Conservation (phyloP, 192 early-diverging fungal species). For the Glomus cerebriforme region DNA sequence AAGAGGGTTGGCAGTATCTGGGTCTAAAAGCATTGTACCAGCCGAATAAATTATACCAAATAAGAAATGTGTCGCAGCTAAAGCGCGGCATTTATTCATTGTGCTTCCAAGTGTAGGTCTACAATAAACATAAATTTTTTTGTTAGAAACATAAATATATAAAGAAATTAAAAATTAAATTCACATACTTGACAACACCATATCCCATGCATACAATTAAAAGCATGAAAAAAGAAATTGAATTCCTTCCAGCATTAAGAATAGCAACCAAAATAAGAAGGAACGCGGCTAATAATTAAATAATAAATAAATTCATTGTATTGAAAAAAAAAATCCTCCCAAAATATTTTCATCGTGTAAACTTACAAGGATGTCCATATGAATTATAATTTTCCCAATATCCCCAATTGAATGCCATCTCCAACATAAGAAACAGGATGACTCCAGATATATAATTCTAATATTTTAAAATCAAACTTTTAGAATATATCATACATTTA, state of each 20-base stretch:
- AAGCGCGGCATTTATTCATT: conserved; percentile 83
- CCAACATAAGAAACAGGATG: conserved; percentile 82
- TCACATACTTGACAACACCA: conserved; percentile 84
- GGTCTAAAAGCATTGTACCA: conserved; percentile 73
- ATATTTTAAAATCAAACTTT: conserved; percentile 7
- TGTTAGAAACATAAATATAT: not conserved
- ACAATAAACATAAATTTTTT: not conserved
- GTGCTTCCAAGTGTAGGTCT: conserved; percentile 85
- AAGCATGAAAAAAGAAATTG: conserved; percentile 94
- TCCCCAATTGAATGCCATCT: conserved; percentile 92
- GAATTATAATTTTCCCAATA: conserved; percentile 74
- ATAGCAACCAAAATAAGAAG: conserved; percentile 76
- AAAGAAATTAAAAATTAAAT: not conserved
- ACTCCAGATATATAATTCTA: conserved; percentile 83
- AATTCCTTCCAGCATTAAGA: conserved; percentile 87
- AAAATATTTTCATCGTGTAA: conserved; percentile 31
- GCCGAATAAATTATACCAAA: conserved; percentile 87
- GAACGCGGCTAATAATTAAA: conserved; percentile 45
- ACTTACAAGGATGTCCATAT: conserved; percentile 60
- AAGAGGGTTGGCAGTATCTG: conserved; percentile 66
- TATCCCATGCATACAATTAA: conserved; percentile 95
- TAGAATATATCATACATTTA: not conserved
- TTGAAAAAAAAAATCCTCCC: not conserved
- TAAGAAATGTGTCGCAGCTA: conserved; percentile 82
- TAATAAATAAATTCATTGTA: not conserved